Evolutionary conservation across 495 filamentous ascomycete genomes (phyloP).

Genomic region (Podospora pseudopauciseta): DNA sequence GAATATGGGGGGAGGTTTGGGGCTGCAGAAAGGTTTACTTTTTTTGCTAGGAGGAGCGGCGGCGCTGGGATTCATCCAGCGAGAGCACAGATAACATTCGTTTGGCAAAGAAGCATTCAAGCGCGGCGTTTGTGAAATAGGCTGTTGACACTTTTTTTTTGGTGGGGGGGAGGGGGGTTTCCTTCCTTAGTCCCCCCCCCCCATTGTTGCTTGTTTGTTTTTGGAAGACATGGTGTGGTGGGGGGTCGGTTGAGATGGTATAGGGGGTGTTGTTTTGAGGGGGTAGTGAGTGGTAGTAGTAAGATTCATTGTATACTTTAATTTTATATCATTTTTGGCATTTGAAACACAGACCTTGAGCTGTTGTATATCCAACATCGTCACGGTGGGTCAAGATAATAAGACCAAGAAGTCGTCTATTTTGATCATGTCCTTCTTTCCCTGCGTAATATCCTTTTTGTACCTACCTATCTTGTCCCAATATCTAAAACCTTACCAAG

Average conservation of each 20-base stretch:
- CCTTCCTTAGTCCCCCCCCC: too few species aligned
- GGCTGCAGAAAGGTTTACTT: too few species aligned
- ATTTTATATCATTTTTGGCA: constrained; percentile 17
- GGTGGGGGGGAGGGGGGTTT: neutral
- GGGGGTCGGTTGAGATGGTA: neutral
- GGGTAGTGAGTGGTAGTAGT: neutral
- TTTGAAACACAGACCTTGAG: too few species aligned
- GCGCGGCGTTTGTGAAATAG: constrained; percentile 27
- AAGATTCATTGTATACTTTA: constrained; percentile 13
- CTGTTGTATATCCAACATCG: too few species aligned
- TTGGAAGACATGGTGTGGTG: neutral
- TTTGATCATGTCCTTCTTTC: neutral
- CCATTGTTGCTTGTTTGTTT: constrained; percentile 6
- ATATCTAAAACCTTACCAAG: neutral
- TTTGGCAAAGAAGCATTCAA: constrained; percentile 23
- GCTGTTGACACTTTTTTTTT: constrained; percentile 7
- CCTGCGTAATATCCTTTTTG: neutral
- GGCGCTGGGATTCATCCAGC: too few species aligned
- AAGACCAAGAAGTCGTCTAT: neutral
- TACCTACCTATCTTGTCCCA: neutral
- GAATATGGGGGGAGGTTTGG: too few species aligned
- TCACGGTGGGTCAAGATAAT: too few species aligned
- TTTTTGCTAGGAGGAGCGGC: too few species aligned
- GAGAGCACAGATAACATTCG: constrained; percentile 6
- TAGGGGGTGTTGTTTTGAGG: neutral